Evolutionary conservation across 2,329 filamentous ascomycete species (phyloP).

Genomic region (Pestalotiopsis sp.): DNA sequence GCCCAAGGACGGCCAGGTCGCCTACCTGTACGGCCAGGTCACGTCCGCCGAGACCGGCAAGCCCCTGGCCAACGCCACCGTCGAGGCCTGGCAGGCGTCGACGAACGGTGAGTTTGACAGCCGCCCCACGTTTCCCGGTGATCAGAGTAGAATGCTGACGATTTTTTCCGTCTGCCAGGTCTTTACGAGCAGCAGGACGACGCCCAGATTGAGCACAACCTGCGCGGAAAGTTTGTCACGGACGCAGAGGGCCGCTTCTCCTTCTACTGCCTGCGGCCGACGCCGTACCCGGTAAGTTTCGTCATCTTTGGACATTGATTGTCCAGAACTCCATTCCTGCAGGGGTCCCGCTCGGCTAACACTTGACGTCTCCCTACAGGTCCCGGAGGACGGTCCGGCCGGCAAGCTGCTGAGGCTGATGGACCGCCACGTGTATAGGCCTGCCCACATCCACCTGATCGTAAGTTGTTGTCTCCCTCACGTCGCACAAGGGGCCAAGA

Average conservation of each 20-base stretch:
- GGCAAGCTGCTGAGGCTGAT: conserved; percentile 36
- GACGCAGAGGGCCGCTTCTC: conserved; percentile 3
- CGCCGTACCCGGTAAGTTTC: conserved; percentile 6
- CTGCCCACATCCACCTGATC: conserved; percentile 42
- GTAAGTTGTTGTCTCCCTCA: conserved; percentile 18
- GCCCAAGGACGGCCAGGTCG: conserved; percentile 42
- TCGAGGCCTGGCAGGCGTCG: conserved; percentile 66
- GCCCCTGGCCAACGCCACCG: conserved; percentile 55
- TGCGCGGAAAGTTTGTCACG: conserved; percentile 10
- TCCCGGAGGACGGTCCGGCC: conserved; percentile 23
- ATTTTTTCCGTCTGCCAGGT: conserved; percentile 7
- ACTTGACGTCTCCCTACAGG: background rate
- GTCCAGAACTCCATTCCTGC: background rate
- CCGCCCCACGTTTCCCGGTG: background rate
- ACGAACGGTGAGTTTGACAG: conserved; percentile 43
- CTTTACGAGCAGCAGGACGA: conserved; percentile 13
- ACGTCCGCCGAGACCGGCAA: conserved; percentile 46
- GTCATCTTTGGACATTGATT: background rate
- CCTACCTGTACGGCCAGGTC: conserved; percentile 55
- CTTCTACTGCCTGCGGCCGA: conserved; percentile 11
- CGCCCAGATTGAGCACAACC: conserved; percentile 5
- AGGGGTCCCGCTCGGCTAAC: background rate
- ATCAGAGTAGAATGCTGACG: background rate
- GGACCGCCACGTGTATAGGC: conserved; percentile 38
- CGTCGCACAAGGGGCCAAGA: background rate